Percentiles rank a stretch among this genome's conserved stretches.
Conservation (phyloP, 1,284 basidiomycete species). For the Cryptococcus sp. region DNA sequence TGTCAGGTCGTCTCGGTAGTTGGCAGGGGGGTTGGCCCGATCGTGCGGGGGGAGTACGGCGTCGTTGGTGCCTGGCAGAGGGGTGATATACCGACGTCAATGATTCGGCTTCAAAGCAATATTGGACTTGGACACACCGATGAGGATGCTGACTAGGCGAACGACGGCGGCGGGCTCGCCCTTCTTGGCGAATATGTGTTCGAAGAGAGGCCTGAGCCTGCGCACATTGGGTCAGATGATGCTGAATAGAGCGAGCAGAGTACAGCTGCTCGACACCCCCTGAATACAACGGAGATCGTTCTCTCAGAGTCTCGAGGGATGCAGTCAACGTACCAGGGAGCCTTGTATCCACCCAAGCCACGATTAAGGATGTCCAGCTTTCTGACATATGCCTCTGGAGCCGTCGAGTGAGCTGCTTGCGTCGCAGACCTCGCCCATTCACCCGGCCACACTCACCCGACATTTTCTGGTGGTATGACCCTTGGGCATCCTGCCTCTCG, state of each 20-base stretch:
- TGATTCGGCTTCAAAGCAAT: background rate
- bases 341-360: conserved; percentile 34
- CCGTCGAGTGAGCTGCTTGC: too few relatives aligned
- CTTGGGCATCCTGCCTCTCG: too few relatives aligned
- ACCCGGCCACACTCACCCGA: too few relatives aligned
- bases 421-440: too few relatives aligned
- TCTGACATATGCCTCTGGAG: conserved; percentile 29
- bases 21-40: background rate
- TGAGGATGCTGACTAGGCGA: conserved; percentile 40
- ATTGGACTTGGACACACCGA: conserved; percentile 24
- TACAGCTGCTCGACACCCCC: too few relatives aligned
- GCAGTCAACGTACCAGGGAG: too few relatives aligned
- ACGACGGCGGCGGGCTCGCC: conserved; percentile 20
- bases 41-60: background rate
- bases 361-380: conserved; percentile 36
- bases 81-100: background rate
- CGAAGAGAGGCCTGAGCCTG: conserved; percentile 22
- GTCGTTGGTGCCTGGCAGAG: conserved; percentile 6
- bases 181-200: conserved; percentile 35
- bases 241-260: too few relatives aligned
- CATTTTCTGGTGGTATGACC: too few relatives aligned
- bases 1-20: conserved; percentile 4
- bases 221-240: background rate
- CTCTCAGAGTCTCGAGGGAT: too few relatives aligned
- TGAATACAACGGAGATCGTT: too few relatives aligned